These are phyloP conservation scores for Colletotrichum gigasporum DNA, from an alignment of 2,329 filamentous ascomycete species.

Conservation along the genomic window DNA sequence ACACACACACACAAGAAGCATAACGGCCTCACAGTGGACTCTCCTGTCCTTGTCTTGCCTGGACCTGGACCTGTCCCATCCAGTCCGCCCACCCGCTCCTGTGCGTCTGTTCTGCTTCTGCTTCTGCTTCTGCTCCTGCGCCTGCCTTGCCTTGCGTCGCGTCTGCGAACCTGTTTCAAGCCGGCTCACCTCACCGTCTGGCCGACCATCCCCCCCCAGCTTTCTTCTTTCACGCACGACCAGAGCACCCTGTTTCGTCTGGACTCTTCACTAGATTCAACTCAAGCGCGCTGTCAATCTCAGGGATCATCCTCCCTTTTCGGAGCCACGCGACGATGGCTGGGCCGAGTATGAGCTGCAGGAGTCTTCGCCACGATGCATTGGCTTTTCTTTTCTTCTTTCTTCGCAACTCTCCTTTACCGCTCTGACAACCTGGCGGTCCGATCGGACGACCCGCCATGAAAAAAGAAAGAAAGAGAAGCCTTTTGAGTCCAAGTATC, in stretches of 20 bases:
- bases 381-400: not conserved
- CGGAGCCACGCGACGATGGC: conserved; percentile 28
- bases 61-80: not conserved
- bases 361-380: conserved; percentile 25
- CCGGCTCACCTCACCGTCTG: conserved; percentile 18
- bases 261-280: conserved; percentile 26
- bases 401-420: conserved; percentile 7
- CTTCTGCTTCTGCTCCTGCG: not conserved
- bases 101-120: not conserved
- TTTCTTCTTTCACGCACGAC: conserved; percentile 23
- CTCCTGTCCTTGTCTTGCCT: no score
- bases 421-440: conserved; percentile 19
- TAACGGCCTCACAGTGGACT: no score
- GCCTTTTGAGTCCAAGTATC: conserved; percentile 1
- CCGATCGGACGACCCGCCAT: not conserved
- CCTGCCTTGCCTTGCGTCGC: no score
- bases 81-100: not conserved
- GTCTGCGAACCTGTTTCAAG: conserved; percentile 18
- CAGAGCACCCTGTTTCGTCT: conserved; percentile 7
- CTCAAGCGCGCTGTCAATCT: conserved; percentile 14
- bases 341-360: conserved; percentile 23
- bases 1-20: not conserved
- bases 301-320: conserved; percentile 24
- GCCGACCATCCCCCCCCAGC: conserved; percentile 7
- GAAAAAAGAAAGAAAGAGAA: no score